phyloP scores from a whole-genome alignment of 805 yeast species.

The Suhomyces pyralidae region DNA sequence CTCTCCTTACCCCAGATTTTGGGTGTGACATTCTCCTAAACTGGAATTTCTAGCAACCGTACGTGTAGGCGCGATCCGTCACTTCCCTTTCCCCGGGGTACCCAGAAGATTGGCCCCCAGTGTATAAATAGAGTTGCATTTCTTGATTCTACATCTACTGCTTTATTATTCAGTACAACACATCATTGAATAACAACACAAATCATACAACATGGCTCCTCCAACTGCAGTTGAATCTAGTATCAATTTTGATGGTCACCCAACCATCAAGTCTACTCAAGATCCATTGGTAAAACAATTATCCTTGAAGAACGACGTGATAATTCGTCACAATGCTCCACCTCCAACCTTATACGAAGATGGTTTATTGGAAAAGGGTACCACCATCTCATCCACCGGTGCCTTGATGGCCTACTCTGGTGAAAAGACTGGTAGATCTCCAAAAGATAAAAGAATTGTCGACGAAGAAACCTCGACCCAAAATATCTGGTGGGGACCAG shows the following conservation, averaged over 20 bases:
- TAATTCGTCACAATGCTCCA: constrained; percentile 86
- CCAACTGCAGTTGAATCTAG: constrained; percentile 46
- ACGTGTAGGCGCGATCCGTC: neutral
- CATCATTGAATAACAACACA: neutral
- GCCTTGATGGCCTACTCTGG: constrained; percentile 96
- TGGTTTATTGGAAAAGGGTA: constrained; percentile 84
- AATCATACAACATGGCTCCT: constrained; percentile 32
- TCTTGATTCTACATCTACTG: neutral
- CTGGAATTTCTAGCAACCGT: constrained; percentile 1
- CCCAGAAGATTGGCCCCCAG: neutral
- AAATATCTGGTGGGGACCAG: constrained; percentile 99
- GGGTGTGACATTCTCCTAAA: constrained; percentile 1
- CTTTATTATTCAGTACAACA: neutral
- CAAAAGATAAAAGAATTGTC: constrained; percentile 96
- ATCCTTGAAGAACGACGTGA: constrained; percentile 56
- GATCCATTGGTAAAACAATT: constrained; percentile 43
- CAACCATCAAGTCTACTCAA: constrained; percentile 36
- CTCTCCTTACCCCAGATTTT: constrained; percentile 24
- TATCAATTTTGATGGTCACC: constrained; percentile 39
- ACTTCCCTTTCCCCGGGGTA: constrained; percentile 9
- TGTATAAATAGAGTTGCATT: neutral
- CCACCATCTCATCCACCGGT: constrained; percentile 89
- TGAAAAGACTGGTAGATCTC: constrained; percentile 95
- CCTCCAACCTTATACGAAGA: constrained; percentile 93
- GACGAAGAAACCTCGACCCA: constrained; percentile 85